Base-by-base conservation (phyloP, 2,329 filamentous ascomycete species). In the Fusarium heterosporum region DNA sequence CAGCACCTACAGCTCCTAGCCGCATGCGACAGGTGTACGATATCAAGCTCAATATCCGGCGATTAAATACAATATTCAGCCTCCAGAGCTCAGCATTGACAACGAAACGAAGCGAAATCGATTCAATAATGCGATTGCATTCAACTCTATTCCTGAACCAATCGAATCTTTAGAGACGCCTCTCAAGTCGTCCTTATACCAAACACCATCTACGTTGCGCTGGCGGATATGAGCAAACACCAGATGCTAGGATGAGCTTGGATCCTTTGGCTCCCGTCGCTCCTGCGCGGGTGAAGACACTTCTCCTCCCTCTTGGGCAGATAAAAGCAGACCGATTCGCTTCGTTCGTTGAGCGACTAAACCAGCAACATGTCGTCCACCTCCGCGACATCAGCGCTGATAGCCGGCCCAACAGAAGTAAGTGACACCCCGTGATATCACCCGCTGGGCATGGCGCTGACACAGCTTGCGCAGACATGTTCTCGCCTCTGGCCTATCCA, bases 251-350 rank as follows among this genome's bases (percentile, higher is more conserved):
- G 77, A 97, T 97, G 93, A 90, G 87, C 82, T 86, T 92, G 81
- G 95, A 97, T 84, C 90, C 92, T 79, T 88, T 97, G 78, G 91
- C 94, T 78, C 93, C 95, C 79, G 89, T 94, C 82, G 92, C 94
- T 79, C 93, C 93, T 77, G 95, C 93, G 82, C 91, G 92, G 85
- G 89, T 98, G 76, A 92, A 92, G 82, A 93, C 91, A 66, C 87
- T 97, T 72, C 87, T 97, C 61, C 83, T 98, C 64, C 96, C 96
- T 54, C 85, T 97, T 70, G 95, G 95, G 52, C 90, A 88, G 75
- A 96, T 98, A 77, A 94, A 90, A 77, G 88, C 90, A 63, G 89
- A 91, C 52, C 88, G 92, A 61, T 98, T 97, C 78, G 80, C 89
- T 71, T 84, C 85, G 68, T 97, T 97, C 77, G 86, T 95, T 68